A percentile compares a stretch with the other conserved stretches of the same genome.
These are phyloP conservation scores for Bipolaris victoriae DNA, from an alignment of 2,329 filamentous ascomycete genomes.

Conservation along the genomic window DNA sequence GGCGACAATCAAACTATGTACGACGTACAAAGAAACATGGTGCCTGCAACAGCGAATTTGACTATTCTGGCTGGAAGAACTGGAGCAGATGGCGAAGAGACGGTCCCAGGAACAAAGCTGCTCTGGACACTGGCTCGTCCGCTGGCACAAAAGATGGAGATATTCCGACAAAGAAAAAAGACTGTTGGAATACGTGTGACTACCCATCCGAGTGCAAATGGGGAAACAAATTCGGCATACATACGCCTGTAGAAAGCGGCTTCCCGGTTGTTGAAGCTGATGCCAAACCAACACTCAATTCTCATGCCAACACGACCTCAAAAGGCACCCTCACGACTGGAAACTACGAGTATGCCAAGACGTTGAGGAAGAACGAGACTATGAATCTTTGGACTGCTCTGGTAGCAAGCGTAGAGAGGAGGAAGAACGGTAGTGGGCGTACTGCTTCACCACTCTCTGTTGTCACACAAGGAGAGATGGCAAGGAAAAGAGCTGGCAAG, in stretches of 20 bases:
- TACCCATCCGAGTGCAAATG: constrained; percentile 56
- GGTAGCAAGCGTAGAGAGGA: constrained; percentile 33
- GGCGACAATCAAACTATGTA: constrained; percentile 25
- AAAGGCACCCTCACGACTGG: constrained; percentile 26
- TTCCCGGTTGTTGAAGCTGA: constrained; percentile 7
- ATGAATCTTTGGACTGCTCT: constrained; percentile 34
- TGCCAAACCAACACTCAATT: background rate
- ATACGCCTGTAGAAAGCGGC: constrained; percentile 25
- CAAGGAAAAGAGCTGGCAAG: background rate
- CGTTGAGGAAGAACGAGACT: constrained; percentile 6
- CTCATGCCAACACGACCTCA: constrained; percentile 7
- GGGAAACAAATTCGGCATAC: constrained; percentile 39
- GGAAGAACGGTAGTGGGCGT: constrained; percentile 18
- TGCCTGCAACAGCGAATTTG: constrained; percentile 59
- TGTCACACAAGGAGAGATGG: constrained; percentile 10
- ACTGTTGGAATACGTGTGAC: constrained; percentile 55
- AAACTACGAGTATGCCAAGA: constrained; percentile 10
- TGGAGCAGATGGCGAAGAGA: constrained; percentile 54
- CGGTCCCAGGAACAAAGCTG: constrained; percentile 9
- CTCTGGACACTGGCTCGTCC: background rate
- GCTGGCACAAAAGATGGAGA: background rate
- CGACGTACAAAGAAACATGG: constrained; percentile 38
- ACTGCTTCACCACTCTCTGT: constrained; percentile 27
- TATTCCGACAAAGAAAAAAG: constrained; percentile 17
- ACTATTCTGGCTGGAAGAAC: constrained; percentile 59